Percentiles rank a stretch among this genome's conserved stretches.
Conservation (phyloP, 2,329 filamentous ascomycete species). For the Colletotrichum zoysiae region DNA sequence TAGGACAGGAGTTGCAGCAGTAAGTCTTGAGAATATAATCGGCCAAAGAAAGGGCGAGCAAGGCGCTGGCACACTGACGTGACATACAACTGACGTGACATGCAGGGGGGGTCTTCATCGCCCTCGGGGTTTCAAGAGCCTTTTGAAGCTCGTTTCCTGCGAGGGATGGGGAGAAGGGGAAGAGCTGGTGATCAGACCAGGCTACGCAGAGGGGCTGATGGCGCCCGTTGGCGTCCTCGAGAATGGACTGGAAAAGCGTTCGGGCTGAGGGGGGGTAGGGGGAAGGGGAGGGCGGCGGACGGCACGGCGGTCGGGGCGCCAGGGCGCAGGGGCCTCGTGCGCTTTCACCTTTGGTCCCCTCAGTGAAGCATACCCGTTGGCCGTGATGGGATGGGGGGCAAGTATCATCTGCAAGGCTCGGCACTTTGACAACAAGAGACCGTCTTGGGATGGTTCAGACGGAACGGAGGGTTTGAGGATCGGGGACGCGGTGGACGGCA, state of each 20-base stretch:
- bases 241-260: slow-evolving; percentile 4
- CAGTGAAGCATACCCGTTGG: slow-evolving; percentile 20
- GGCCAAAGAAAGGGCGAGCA: slow-evolving; percentile 8
- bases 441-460: slow-evolving; percentile 16
- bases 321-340: slow-evolving; percentile 14
- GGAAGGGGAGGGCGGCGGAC: not conserved
- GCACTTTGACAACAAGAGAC: slow-evolving; percentile 32
- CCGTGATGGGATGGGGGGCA: slow-evolving; percentile 9
- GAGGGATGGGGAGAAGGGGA: not conserved
- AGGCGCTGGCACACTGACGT: slow-evolving; percentile 15
- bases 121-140: slow-evolving; percentile 32
- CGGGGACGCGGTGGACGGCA: not conserved
- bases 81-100: slow-evolving; percentile 17
- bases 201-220: slow-evolving; percentile 21
- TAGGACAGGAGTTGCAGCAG: too few species aligned
- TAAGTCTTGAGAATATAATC: not conserved
- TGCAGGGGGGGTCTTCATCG: slow-evolving; percentile 12
- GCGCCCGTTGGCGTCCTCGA: slow-evolving; percentile 18
- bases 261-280: not conserved
- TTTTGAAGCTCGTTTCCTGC: slow-evolving; percentile 12
- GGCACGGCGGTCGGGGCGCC: slow-evolving; percentile 30
- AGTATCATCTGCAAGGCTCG: slow-evolving; percentile 39
- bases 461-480: not conserved
- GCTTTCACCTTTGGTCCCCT: not conserved
- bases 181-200: slow-evolving; percentile 11